phyloP scores from a whole-genome alignment of 2,329 filamentous ascomycete species.

The Penicillium olsonii region DNA sequence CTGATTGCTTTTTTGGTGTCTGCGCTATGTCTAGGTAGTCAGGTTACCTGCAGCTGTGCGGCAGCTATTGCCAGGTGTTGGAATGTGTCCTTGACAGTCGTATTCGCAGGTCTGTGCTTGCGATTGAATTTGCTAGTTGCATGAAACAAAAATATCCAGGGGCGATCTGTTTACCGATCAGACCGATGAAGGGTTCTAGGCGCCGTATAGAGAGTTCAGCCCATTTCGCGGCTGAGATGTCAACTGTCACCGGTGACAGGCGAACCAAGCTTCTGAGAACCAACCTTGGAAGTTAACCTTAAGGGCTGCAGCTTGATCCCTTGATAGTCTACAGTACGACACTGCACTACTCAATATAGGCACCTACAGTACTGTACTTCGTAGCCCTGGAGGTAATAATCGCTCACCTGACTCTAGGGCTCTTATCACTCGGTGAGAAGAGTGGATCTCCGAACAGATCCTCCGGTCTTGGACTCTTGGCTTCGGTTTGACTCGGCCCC shows the following conservation, averaged over 20 bases:
- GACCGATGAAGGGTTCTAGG: too few relatives aligned
- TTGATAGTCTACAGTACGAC: too few relatives aligned
- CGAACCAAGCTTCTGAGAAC: slow-evolving; percentile 7
- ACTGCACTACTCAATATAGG: too few relatives aligned
- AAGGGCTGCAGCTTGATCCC: too few relatives aligned
- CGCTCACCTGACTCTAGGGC: background rate
- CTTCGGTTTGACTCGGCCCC: slow-evolving; percentile 3
- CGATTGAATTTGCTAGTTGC: slow-evolving; percentile 4
- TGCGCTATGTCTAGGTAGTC: background rate
- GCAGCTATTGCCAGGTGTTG: background rate
- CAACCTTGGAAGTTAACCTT: too few relatives aligned
- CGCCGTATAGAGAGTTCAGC: too few relatives aligned
- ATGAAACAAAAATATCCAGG: background rate
- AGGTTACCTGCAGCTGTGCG: background rate
- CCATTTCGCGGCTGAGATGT: too few relatives aligned
- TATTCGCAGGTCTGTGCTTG: slow-evolving; percentile 2
- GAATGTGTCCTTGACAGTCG: background rate
- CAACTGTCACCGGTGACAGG: too few relatives aligned
- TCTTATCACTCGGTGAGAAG: background rate
- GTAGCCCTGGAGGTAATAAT: background rate
- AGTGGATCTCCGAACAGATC: slow-evolving; percentile 5
- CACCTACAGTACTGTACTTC: too few relatives aligned
- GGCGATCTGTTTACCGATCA: background rate
- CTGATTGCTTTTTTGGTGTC: background rate
- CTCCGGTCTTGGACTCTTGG: slow-evolving; percentile 2